Percentiles rank a stretch among this genome's conserved stretches.
These are phyloP conservation scores for Seiridium unicorne DNA, from an alignment of 2,329 filamentous ascomycete species.

Conservation along the genomic window DNA sequence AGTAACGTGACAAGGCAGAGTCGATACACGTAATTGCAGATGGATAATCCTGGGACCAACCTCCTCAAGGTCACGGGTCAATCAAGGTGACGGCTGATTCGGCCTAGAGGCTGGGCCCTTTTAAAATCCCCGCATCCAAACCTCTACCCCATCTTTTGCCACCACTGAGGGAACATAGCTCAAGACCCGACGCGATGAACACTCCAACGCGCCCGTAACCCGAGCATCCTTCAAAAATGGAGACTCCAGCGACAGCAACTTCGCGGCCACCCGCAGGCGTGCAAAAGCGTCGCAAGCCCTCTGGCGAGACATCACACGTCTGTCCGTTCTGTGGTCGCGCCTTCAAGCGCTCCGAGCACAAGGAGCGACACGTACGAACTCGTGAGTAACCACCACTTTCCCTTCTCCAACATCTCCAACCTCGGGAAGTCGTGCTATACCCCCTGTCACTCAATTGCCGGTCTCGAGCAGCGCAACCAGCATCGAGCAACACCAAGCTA, in stretches of 20 bases:
- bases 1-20: too few species aligned
- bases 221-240: background rate
- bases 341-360: constrained; percentile 45
- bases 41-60: too few species aligned
- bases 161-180: background rate
- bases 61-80: background rate
- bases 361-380: constrained; percentile 44
- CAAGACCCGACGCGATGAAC: background rate
- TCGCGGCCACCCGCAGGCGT: background rate
- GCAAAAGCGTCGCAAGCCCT: constrained; percentile 3
- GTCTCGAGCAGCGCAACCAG: background rate
- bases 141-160: constrained; percentile 4
- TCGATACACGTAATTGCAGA: too few species aligned
- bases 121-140: background rate
- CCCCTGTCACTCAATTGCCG: background rate
- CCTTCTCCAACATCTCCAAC: background rate
- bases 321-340: constrained; percentile 35
- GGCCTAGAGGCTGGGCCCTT: background rate
- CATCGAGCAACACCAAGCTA: background rate
- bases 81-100: background rate
- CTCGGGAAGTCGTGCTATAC: background rate
- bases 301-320: background rate
- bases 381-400: constrained; percentile 29
- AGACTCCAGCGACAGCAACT: background rate
- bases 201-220: background rate